Percentiles rank a stretch among this genome's conserved stretches.
Conservation (phyloP, 768 basidiomycete genomes). For the Suillus placidus region DNA sequence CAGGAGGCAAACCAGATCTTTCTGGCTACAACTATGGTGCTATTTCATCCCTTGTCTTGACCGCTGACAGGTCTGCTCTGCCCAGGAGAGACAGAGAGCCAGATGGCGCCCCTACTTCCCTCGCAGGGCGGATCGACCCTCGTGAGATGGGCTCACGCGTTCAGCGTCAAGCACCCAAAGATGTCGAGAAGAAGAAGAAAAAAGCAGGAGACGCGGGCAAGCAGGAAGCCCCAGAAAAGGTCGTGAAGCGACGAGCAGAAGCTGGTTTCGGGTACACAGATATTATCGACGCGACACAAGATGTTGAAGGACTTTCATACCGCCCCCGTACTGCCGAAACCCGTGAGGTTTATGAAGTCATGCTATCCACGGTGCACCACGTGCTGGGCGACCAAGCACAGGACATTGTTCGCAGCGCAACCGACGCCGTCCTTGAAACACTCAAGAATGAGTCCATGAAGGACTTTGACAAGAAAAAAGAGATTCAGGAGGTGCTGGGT, state of each 20-base stretch:
- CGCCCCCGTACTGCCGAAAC: constrained; percentile 94
- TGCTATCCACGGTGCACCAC: constrained; percentile 80
- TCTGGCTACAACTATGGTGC: constrained; percentile 96
- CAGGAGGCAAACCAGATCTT: constrained; percentile 68
- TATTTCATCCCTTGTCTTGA: constrained; percentile 92
- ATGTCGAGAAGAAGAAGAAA: constrained; percentile 93
- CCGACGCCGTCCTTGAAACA: constrained; percentile 87
- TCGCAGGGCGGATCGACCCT: constrained; percentile 87
- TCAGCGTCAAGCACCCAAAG: constrained; percentile 78
- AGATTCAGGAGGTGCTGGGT: constrained; percentile 79
- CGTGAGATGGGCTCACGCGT: constrained; percentile 94
- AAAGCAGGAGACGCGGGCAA: constrained; percentile 59
- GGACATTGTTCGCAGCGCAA: constrained; percentile 92
- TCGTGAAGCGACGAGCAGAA: constrained; percentile 63
- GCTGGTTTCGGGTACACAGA: constrained; percentile 80
- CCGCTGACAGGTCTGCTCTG: constrained; percentile 80
- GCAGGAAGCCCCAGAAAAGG: constrained; percentile 60
- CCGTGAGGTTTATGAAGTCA: constrained; percentile 90
- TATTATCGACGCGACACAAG: constrained; percentile 92
- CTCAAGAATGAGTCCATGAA: constrained; percentile 88
- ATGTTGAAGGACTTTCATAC: constrained; percentile 91
- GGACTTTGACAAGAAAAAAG: constrained; percentile 97
- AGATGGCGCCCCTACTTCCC: constrained; percentile 92
- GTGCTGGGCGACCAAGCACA: constrained; percentile 93
- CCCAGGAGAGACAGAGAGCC: constrained; percentile 94